These are phyloP conservation scores for Pelargonium myrrhifolium DNA, from an alignment of 441 rosid species.

Conservation along the genomic window DNA sequence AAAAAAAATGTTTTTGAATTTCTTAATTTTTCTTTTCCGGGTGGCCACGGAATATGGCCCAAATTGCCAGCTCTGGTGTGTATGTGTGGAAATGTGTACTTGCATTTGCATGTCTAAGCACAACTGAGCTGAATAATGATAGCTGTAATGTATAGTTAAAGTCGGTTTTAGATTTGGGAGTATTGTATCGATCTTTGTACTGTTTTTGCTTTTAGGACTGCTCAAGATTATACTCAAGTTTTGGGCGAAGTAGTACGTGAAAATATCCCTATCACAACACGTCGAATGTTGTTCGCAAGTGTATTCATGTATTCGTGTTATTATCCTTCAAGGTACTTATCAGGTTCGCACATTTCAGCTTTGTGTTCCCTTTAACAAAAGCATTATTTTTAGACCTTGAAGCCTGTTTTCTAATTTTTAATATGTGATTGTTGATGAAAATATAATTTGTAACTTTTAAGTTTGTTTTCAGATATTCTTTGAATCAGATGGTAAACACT, in stretches of 20 bases:
- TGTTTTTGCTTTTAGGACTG: constrained; percentile 25
- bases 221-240: constrained; percentile 28
- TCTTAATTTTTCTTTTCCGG: too few species aligned
- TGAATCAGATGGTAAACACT: neutral
- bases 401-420: neutral
- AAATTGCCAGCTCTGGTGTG: too few species aligned
- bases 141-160: neutral
- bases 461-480: neutral
- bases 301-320: constrained; percentile 41
- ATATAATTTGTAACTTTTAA: neutral
- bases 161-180: neutral
- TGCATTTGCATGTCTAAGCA: neutral
- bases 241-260: constrained; percentile 34
- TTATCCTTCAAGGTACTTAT: constrained; percentile 83
- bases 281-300: constrained; percentile 56
- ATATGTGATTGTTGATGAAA: neutral
- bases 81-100: neutral
- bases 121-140: neutral
- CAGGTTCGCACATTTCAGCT: constrained; percentile 76
- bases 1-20: too few species aligned
- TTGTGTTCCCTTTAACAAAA: constrained; percentile 15
- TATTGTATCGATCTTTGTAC: constrained; percentile 13
- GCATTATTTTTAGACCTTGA: neutral
- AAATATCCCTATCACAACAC: constrained; percentile 30
- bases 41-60: too few species aligned